Evolutionary conservation across 2,329 filamentous ascomycete species (phyloP), one percentile per base, ranked within the genome.

Genomic region (Fusarium scirpi): DNA sequence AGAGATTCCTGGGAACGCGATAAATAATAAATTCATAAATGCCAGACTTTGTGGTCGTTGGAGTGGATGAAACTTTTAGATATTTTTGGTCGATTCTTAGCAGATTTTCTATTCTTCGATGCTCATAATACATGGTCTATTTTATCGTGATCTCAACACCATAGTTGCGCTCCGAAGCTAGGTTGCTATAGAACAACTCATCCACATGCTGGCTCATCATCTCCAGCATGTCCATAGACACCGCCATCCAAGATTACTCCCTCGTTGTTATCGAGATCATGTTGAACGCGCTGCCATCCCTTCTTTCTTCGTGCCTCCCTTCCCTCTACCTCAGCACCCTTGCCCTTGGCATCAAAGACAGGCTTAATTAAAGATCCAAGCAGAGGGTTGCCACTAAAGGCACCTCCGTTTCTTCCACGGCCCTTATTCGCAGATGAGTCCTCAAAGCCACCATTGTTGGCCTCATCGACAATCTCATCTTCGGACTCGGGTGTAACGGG

Each of bases 351-450:
- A 58, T 87, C 81, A 56, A 80, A 89, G 8, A 90, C 86, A 0
- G 92, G 92, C 70, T 87, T 85, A 69, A 94, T 91, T 68, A 93
- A 75, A 0, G 85, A 85, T 4, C 87, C 87, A 15, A 93, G 80
- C 30, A 93, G 78, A 3, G 91, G 92, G 68, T 94, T 94, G 60
- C 82, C 85, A 71, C 89, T 91, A 73, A 92, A 93, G 4, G 87
- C 87, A 2, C 90, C 89, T 8, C 85, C 83, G n/a, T 72, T 76
- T 41, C 78, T 76, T 20, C 69, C 67, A 6, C 65, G 59, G 5
- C 69, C 74, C 48, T 76, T 77, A 57, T 82, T 82, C 3, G 76
- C 77, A 13, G 76, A 77, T 7, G 77, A 80, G 71, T 81, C 81
- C 51, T 70, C 78, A 56, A 80, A 56, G 10, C 65, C 71, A 8